Percentiles rank a stretch among this genome's conserved stretches.
These are phyloP conservation scores for Colletotrichum higginsianum DNA, from an alignment of 2,329 filamentous ascomycete genomes.

Conservation along the genomic window DNA sequence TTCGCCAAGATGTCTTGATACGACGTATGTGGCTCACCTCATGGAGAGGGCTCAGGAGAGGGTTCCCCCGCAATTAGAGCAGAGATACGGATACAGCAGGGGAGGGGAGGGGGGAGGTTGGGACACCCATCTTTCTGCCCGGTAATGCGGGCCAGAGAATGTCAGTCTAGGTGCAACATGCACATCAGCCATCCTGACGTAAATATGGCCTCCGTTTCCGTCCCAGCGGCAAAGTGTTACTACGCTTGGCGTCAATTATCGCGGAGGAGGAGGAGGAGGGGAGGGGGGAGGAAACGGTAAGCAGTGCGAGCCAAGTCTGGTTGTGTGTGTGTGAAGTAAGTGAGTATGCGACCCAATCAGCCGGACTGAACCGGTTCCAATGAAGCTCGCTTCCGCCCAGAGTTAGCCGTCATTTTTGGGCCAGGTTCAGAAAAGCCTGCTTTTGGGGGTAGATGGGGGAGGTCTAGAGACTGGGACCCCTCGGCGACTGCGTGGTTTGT, in stretches of 20 bases:
- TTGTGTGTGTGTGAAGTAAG: neutral
- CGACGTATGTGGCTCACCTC: slow-evolving; percentile 23
- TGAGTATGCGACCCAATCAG: slow-evolving; percentile 32
- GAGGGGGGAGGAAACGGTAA: slow-evolving; percentile 1
- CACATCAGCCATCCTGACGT: neutral
- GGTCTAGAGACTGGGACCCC: neutral
- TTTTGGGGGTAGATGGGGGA: neutral
- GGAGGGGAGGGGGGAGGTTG: neutral
- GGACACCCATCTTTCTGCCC: neutral
- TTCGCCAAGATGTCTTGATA: slow-evolving; percentile 21
- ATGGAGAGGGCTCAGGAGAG: neutral
- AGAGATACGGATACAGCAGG: neutral
- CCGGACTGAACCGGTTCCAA: slow-evolving; percentile 14
- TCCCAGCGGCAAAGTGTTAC: neutral
- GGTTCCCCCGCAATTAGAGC: neutral
- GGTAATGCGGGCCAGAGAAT: neutral
- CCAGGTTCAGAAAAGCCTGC: neutral
- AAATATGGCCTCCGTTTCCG: neutral
- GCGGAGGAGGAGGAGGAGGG: too few relatives aligned
- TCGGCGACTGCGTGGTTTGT: neutral
- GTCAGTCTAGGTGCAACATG: too few relatives aligned
- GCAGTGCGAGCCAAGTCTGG: slow-evolving; percentile 19
- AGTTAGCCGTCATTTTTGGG: neutral
- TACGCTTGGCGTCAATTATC: neutral
- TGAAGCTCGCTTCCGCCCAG: slow-evolving; percentile 5